Conservation (phyloP, 2,329 filamentous ascomycete species). For the Corynespora cassiicola region DNA sequence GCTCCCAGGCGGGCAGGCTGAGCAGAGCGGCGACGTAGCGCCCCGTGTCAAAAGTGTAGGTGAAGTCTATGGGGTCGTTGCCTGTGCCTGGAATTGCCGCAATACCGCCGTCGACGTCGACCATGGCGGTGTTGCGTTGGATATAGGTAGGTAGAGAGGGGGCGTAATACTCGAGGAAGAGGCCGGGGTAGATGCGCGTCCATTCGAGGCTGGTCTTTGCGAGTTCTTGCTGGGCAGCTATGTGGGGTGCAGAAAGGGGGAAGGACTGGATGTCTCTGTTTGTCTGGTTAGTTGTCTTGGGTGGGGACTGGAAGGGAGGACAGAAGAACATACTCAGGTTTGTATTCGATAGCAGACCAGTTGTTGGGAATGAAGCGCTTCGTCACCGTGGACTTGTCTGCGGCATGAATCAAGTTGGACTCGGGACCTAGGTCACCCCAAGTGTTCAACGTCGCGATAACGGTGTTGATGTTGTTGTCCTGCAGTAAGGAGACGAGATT, state of each 20-base stretch:
- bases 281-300: too few relatives aligned
- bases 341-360: constrained; percentile 37
- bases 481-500: constrained; percentile 35
- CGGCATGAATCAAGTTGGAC: constrained; percentile 54
- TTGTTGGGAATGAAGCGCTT: constrained; percentile 52
- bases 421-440: constrained; percentile 37
- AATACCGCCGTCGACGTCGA: constrained; percentile 14
- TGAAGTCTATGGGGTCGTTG: constrained; percentile 53
- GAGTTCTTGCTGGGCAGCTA: too few relatives aligned
- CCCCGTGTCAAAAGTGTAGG: constrained; percentile 58
- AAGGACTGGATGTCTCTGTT: too few relatives aligned
- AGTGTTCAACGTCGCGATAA: constrained; percentile 47
- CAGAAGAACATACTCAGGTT: constrained; percentile 11
- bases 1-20: constrained; percentile 54
- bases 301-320: too few relatives aligned
- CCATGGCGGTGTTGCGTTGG: constrained; percentile 1
- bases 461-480: constrained; percentile 50
- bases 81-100: constrained; percentile 60
- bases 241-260: not conserved
- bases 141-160: constrained; percentile 18
- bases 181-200: constrained; percentile 26
- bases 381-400: constrained; percentile 46
- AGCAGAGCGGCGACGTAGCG: constrained; percentile 53
- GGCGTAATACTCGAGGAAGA: constrained; percentile 35
- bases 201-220: constrained; percentile 26